Evolutionary conservation across 2,329 filamentous ascomycete genomes (phyloP).

Genomic region (Coniella lustricola): DNA sequence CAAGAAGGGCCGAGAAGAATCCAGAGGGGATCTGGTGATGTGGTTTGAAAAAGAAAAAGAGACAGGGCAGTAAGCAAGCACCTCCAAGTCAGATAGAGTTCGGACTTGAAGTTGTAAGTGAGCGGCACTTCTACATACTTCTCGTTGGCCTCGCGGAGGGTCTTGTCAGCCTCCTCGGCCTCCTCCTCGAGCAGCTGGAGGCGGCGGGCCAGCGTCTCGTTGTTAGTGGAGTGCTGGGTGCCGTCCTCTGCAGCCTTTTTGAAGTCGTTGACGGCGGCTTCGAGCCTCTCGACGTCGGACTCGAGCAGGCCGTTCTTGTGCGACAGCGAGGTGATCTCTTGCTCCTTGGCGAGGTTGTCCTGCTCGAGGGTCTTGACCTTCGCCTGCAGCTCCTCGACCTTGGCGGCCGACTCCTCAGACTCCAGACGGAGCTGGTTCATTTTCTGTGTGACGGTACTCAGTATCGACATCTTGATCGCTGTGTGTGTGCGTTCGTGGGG

Average conservation of each 20-base stretch:
- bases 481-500: not conserved
- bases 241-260: conserved; percentile 83
- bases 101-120: conserved; percentile 17
- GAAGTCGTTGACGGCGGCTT: conserved; percentile 72
- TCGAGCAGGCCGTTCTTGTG: conserved; percentile 95
- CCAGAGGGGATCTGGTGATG: not conserved
- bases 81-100: conserved; percentile 17
- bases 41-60: not conserved
- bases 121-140: conserved; percentile 60
- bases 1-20: not conserved
- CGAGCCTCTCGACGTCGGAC: conserved; percentile 85
- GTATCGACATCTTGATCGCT: conserved; percentile 17
- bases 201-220: conserved; percentile 85
- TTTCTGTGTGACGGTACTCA: conserved; percentile 53
- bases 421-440: conserved; percentile 92
- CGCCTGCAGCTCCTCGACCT: conserved; percentile 79
- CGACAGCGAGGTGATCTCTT: conserved; percentile 91
- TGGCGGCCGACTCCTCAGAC: conserved; percentile 74
- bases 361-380: conserved; percentile 90
- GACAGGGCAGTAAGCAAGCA: conserved; percentile 16
- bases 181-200: conserved; percentile 97
- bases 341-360: conserved; percentile 93
- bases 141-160: conserved; percentile 92
- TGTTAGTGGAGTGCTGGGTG: conserved; percentile 75
- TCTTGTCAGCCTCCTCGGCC: conserved; percentile 93